Evolutionary conservation across 2,329 filamentous ascomycete species (phyloP), one percentile per base, ranked within the genome.

Genomic region (Calcarisporium arbuscula): DNA sequence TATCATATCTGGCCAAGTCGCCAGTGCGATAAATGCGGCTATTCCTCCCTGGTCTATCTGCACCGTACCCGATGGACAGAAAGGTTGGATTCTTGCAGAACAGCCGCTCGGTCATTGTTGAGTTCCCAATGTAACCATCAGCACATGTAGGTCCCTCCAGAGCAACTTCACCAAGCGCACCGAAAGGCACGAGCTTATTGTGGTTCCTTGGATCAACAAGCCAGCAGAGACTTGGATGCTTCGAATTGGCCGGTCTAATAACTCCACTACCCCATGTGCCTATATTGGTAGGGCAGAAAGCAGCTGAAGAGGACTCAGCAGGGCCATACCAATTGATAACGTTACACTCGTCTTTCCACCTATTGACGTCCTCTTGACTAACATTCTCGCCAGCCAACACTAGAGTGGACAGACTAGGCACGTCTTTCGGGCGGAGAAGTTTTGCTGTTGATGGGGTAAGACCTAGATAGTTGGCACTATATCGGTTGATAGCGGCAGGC

Each of bases 251-350:
- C 17, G 18, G 22, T 15, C 7, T 30, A 28, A 37, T 37, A 18
- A 23, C 22, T n/a, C 35, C 19, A 16, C 35, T 28, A 9, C 20
- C n/a, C 35, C 35, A 37, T 9, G 3, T 28, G 8, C n/a, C 14
- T 12, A 19, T 5, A 19, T 32, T 30, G 19, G 30, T 25, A 23
- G 29, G 17, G 14, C 29, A 32, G 30, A 32, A 27, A 14, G 29
- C 22, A 11, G 29, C 21, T 12, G 19, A 18, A 32, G 35, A 33
- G 21, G 18, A 32, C 10, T 37, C 35, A 19, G 23, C 29, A 28
- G 35, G 35, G 12, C 35, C 35, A 14, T 37, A 37, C 35, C 35
- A 37, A 33, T 37, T 37, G 8, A 32, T 32, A 8, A 37, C 19
- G 15, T 28, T 21, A 19, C 23, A 21, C n/a, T 28, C 22, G 8